Evolutionary conservation across 371 early-diverging fungal species (phyloP), one percentile per base, ranked within the genome.

Genomic region (Lichtheimia corymbifera): DNA sequence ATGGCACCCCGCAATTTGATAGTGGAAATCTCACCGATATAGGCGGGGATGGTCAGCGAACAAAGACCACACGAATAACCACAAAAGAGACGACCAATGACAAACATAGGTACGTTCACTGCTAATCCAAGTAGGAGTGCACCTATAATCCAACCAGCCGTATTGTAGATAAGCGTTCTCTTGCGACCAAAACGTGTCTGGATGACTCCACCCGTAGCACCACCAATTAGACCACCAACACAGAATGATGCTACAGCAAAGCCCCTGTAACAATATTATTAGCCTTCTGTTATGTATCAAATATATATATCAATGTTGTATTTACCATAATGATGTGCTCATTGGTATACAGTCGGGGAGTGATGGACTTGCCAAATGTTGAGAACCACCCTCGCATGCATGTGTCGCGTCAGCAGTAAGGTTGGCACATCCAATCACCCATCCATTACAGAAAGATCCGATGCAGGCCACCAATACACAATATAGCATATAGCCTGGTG

Each of bases 1-100:
- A 89, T 68, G 7, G 80, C 73, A 9, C 93, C 94, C 57, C 92
- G 80, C 12, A 72, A 71, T 6, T 76, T 71, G 2, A 81, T 76
- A 0, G 93, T 90, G 7, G 92, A 71, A 49, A 94, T 84, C 61
- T 93, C 91, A 9, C 85, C 84, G 20, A 94, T 80, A 62, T 94
- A 95, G 2, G 86, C 81, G 0, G 95, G 89, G 2, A 90, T 84
- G 14, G 82, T 82, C 25, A 86, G 86, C 49, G 91, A 86, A 14
- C 88, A 83, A 3, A 88, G 68, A 17, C 95, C 95, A n/a, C 90
- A 83, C 3, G 84, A 92, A 52, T 66, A 53, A 18, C 70, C 70
- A 22, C 53, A 51, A 18, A 70, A 30, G 25, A 70, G 47, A 49
- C 70, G 70, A 6, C 66, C 70, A 57, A 66, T 22, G 24, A 65